phyloP scores from a whole-genome alignment of 2,329 filamentous ascomycete genomes.

The Penicillium decumbens region DNA sequence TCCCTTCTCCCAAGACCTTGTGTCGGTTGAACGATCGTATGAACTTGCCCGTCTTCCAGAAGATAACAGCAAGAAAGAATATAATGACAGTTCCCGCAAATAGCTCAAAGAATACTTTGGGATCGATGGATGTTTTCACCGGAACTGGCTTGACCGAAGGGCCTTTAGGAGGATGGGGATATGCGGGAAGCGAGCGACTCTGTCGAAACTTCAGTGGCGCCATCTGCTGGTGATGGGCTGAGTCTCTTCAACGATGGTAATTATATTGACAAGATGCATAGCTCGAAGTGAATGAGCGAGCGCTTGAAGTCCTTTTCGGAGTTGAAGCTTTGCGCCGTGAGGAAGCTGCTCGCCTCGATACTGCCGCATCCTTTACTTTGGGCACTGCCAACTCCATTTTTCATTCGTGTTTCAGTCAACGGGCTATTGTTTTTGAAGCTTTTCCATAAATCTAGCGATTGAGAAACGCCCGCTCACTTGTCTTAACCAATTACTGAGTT shows the following conservation, averaged over 20 bases:
- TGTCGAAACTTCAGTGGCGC: constrained; percentile 29
- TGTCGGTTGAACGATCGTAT: constrained; percentile 35
- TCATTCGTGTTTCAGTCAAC: background rate
- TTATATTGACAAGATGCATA: background rate
- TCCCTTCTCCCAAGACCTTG: constrained; percentile 32
- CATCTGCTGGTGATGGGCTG: constrained; percentile 17
- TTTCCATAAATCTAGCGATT: no score
- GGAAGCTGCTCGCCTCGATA: background rate
- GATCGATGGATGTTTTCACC: constrained; percentile 26
- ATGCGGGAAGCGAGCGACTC: constrained; percentile 22
- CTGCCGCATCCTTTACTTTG: background rate
- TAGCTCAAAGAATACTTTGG: constrained; percentile 31
- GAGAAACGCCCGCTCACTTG: no score
- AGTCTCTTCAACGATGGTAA: background rate
- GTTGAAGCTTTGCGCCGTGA: background rate
- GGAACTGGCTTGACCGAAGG: constrained; percentile 12
- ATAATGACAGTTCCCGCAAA: constrained; percentile 37
- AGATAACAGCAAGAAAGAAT: constrained; percentile 35
- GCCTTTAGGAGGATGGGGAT: constrained; percentile 25
- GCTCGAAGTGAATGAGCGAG: background rate
- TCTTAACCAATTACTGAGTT: no score
- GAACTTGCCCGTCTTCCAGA: constrained; percentile 39
- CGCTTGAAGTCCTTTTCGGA: background rate
- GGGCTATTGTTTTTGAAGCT: no score
- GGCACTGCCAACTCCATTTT: background rate